Evolutionary conservation across 257 asterid genomes (phyloP).

Genomic region (Nemophila menziesii): DNA sequence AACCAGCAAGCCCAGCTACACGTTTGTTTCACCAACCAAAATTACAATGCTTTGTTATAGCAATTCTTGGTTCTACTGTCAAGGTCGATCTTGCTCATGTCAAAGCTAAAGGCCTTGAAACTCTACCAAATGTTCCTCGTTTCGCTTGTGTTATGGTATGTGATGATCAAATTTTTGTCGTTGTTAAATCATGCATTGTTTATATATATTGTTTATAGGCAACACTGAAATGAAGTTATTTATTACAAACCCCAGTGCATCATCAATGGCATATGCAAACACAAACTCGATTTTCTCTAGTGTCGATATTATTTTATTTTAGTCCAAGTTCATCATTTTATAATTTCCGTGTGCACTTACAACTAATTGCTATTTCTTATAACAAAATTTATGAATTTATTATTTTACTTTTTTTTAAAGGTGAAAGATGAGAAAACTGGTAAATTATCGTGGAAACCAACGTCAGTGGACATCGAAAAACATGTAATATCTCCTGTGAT

Average conservation of each 20-base stretch:
- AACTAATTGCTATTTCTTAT: not conserved
- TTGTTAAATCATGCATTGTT: not conserved
- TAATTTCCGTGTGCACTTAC: not conserved
- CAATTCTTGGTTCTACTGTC: conserved; percentile 24
- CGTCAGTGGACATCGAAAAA: conserved; percentile 17
- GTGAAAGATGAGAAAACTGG: conserved; percentile 6
- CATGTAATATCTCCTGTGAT: conserved; percentile 21
- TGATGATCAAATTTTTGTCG: conserved; percentile 6
- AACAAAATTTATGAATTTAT: not conserved
- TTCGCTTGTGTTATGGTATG: conserved; percentile 29
- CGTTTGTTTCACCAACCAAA: conserved; percentile 23
- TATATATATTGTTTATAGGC: not conserved
- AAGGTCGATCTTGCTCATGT: conserved; percentile 14
- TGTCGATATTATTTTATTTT: not conserved
- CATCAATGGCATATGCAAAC: not conserved
- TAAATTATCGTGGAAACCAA: conserved; percentile 20
- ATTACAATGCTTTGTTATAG: conserved; percentile 17
- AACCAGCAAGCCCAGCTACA: conserved; percentile 32
- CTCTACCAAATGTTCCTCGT: conserved; percentile 40
- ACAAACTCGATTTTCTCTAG: not conserved
- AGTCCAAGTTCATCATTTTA: not conserved
- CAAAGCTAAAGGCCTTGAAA: conserved; percentile 14
- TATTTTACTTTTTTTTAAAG: not conserved
- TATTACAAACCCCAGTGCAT: not conserved
- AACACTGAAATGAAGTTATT: not conserved